These are phyloP conservation scores for Puccinia novopanici DNA, from an alignment of 1,284 basidiomycete species.

Conservation along the genomic window DNA sequence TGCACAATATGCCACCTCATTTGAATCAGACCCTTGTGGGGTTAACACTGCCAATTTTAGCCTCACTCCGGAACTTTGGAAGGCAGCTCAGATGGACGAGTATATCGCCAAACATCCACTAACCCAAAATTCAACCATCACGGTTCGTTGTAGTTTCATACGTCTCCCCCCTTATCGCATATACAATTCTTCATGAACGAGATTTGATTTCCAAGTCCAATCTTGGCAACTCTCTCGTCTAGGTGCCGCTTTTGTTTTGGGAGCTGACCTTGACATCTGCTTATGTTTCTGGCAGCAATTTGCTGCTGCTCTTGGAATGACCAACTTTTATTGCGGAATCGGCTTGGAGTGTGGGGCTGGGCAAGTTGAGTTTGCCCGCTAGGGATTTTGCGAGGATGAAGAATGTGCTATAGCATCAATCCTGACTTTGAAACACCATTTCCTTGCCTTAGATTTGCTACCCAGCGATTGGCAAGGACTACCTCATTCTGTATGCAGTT, in stretches of 20 bases:
- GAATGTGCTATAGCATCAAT: background rate
- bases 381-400: background rate
- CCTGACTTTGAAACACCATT: background rate
- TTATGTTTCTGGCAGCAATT: conserved; percentile 32
- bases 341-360: conserved; percentile 22
- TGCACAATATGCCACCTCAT: background rate
- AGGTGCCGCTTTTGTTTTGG: background rate
- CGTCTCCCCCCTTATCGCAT: background rate
- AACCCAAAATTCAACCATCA: conserved; percentile 11
- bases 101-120: conserved; percentile 23
- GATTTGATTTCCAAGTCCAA: background rate
- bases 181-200: background rate
- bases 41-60: conserved; percentile 5
- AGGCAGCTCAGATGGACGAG: conserved; percentile 17
- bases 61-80: conserved; percentile 31
- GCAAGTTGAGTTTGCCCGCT: conserved; percentile 7
- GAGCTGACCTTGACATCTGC: background rate
- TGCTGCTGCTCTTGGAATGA: conserved; percentile 20
- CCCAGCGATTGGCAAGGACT: conserved; percentile 47
- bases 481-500: conserved; percentile 37
- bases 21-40: conserved; percentile 24
- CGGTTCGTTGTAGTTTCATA: background rate
- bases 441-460: conserved; percentile 31
- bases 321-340: conserved; percentile 41
- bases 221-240: background rate